Evolutionary conservation across 2,329 filamentous ascomycete genomes (phyloP), one percentile per base, ranked within the genome.

Genomic region (Fusarium setosum): DNA sequence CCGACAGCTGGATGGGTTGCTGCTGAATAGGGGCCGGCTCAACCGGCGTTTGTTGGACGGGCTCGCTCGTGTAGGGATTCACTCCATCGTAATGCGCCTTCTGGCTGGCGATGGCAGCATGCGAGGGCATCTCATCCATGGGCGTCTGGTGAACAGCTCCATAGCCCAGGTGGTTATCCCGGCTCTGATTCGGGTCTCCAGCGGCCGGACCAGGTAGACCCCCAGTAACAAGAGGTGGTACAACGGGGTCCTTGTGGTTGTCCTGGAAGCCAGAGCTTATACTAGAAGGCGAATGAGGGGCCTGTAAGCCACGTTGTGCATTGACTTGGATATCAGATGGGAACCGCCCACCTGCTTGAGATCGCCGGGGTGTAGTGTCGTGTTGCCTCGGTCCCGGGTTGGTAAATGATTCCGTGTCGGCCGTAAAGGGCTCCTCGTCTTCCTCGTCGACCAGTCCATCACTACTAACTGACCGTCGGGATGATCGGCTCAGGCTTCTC

Each of bases 271-370:
- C 88, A 71, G 92, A 94, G 78, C 90, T 93, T 79, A 90, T 88
- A 84, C 92, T 96, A 84, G 92, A 92, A 62, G 92, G 91, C 75
- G 92, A 93, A 76, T 90, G 83, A 75, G 91, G 88, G 75, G 88
- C 89, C 80, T 94, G 90, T 88, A 93, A 89, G 84, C 92, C 90
- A 83, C 92, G 90, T 76, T 88, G 81, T 64, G 85, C 83, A 79
- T 94, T 92, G 77, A 97, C 87, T 82, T 94, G 89, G 73, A 98
- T 84, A 84, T 97, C 94, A 81, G 92, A 96, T 81, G 95, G 95
- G 83, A 99, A 99, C 79, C 94, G 90, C 84, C 95, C 95, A 90
- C 94, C 95, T 89, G 93, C 90, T 86, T 92, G 89, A 76, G 93
- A 92, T 79, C 94, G 90, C 79, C 86, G 86, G 72, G 86, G 83